Conservation (phyloP, 1,284 basidiomycete species). For the Vanrija sp. region DNA sequence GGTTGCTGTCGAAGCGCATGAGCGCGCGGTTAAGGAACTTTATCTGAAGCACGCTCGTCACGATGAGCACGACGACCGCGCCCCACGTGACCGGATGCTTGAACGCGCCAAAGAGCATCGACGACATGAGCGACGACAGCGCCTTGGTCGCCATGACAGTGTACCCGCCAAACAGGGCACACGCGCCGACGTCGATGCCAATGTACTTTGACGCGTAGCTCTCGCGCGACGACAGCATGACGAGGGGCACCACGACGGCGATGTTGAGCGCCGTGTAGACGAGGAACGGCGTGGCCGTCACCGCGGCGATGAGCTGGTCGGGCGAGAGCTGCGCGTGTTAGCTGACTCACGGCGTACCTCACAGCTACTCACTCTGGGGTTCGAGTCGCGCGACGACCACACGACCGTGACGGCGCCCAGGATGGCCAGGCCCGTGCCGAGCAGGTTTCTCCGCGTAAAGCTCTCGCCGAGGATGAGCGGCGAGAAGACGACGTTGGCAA, state of each 20-base stretch:
- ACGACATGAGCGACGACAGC: slow-evolving; percentile 63
- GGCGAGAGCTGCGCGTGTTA: slow-evolving; percentile 54
- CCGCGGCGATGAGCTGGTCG: slow-evolving; percentile 63
- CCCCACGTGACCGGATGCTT: slow-evolving; percentile 74
- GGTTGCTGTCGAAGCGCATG: slow-evolving; percentile 82
- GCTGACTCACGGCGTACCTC: background rate
- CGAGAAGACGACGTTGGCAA: slow-evolving; percentile 92
- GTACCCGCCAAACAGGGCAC: slow-evolving; percentile 68
- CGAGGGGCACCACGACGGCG: slow-evolving; percentile 57
- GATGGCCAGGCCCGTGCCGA: slow-evolving; percentile 78
- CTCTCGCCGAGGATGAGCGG: slow-evolving; percentile 65
- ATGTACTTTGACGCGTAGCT: slow-evolving; percentile 65
- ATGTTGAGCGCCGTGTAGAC: slow-evolving; percentile 66
- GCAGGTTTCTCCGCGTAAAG: slow-evolving; percentile 64
- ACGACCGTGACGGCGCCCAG: slow-evolving; percentile 90
- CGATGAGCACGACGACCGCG: slow-evolving; percentile 62
- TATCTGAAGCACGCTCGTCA: slow-evolving; percentile 84
- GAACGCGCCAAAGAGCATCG: slow-evolving; percentile 69
- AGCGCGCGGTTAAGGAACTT: slow-evolving; percentile 84
- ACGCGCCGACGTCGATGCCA: slow-evolving; percentile 72
- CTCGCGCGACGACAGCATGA: slow-evolving; percentile 58
- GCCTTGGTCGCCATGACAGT: slow-evolving; percentile 93
- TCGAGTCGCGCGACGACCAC: slow-evolving; percentile 68
- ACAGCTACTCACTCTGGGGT: slow-evolving; percentile 54
- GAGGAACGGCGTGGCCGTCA: slow-evolving; percentile 67